Conservation (phyloP, 345 rosid species). For the Brassica juncea region DNA sequence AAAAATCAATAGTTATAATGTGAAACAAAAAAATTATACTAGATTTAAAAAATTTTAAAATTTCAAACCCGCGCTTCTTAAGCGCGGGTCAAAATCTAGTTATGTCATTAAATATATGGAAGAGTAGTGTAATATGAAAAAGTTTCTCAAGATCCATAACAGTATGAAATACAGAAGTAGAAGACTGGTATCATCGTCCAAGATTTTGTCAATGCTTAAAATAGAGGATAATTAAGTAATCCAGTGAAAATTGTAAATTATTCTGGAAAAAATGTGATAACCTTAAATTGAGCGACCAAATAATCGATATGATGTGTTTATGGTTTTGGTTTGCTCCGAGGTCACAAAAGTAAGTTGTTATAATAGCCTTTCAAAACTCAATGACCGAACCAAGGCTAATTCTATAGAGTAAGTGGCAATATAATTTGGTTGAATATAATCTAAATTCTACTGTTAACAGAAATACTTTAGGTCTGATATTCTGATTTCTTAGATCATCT, state of each 20-base stretch:
- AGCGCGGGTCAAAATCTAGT: too few species aligned
- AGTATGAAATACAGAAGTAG: background rate
- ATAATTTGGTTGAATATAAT: background rate
- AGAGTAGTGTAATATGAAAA: background rate
- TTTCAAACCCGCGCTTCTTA: too few species aligned
- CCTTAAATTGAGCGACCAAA: background rate
- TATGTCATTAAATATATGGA: background rate
- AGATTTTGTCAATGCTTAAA: background rate
- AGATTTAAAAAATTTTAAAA: too few species aligned
- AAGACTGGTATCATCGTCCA: background rate
- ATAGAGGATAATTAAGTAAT: background rate
- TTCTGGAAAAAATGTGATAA: background rate
- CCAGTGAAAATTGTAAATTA: background rate
- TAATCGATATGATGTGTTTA: background rate
- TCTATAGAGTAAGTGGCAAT: background rate
- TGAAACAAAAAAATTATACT: too few species aligned
- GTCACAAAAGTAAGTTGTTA: background rate
- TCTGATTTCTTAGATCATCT: background rate
- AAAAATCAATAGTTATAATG: too few species aligned
- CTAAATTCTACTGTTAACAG: background rate
- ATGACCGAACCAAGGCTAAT: background rate
- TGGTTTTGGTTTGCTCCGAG: background rate
- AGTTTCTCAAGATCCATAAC: conserved; percentile 3
- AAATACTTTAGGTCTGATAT: background rate
- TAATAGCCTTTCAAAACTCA: background rate